Evolutionary conservation across 2,329 filamentous ascomycete species (phyloP), one percentile per base, ranked within the genome.

Genomic region (Fusarium sp.): DNA sequence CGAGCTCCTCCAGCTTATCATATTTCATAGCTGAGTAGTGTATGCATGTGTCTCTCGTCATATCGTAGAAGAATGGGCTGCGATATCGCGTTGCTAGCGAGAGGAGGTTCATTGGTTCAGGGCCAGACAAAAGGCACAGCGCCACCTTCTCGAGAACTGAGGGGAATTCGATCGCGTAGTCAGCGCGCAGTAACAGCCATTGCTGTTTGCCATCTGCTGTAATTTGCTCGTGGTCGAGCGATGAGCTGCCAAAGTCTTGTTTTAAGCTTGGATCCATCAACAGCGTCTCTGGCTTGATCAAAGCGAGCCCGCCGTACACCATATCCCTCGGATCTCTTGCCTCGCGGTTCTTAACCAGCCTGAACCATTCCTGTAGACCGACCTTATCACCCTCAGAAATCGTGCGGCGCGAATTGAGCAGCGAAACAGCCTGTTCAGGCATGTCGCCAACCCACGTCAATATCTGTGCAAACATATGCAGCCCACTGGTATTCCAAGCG

Each of bases 281-380:
- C 6, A 59, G 33, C 16, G 56, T 31, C 33, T 39, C 42, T 26
- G 56, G 56, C 22, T 51, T 51, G 16, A 59, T 51, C 33, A 59
- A 30, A 24, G 56, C 56, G 9, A 59, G 56, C 3, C 56, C 56
- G 1, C 56, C 56, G 2, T 59, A 59, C 5, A 59, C 33, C 56
- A 59, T 59, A 6, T 59, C 56, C 24, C 56, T 59, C 22, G 56
- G 56, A 39, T 59, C 56, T 22, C 33, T 38, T 5, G 56, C 33
- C 16, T 59, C 42, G 1, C 56, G 42, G 11, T 51, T 18, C 15
- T 30, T 51, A 0, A 59, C 56, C 0, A 59, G 22, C 2, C 26
- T 39, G 3, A 59, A 31, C 56, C 56, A 59, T 3, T 59, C 56
- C 7, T 59, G 33, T 0, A 59, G 18, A 3, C 44, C 44, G 10